Conservation (phyloP, 805 yeast species). For the Torulaspora maleeae region DNA sequence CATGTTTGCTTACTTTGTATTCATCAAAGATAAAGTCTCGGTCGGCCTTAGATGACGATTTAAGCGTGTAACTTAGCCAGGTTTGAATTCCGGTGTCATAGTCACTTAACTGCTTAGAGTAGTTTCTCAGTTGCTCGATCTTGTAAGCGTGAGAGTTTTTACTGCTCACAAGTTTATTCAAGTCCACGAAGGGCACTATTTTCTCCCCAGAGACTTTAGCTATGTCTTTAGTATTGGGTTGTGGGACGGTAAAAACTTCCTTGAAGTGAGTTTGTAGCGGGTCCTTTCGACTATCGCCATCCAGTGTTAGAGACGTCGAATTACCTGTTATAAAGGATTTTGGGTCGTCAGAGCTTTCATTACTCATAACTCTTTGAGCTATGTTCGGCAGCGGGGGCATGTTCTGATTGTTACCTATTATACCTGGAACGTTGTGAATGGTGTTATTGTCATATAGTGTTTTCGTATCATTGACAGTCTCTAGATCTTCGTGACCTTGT, state of each 20-base stretch:
- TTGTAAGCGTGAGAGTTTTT: conserved; percentile 23
- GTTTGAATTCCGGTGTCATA: conserved; percentile 54
- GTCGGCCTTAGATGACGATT: conserved; percentile 30
- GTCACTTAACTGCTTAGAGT: conserved; percentile 39
- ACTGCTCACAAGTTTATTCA: conserved; percentile 38
- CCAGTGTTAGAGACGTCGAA: conserved; percentile 9
- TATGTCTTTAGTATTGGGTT: conserved; percentile 19
- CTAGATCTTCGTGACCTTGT: conserved; percentile 26
- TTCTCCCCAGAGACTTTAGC: conserved; percentile 37
- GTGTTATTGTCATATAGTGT: conserved; percentile 37
- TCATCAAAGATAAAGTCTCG: conserved; percentile 34
- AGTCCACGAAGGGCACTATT: conserved; percentile 40
- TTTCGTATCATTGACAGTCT: conserved; percentile 34
- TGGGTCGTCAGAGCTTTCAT: conserved; percentile 14
- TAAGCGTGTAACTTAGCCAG: conserved; percentile 44
- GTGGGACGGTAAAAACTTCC: conserved; percentile 15
- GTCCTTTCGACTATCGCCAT: conserved; percentile 9
- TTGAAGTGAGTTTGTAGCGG: conserved; percentile 15
- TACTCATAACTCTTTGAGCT: conserved; percentile 3
- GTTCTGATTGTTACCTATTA: conserved; percentile 24
- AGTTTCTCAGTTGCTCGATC: conserved; percentile 21
- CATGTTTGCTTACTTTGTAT: conserved; percentile 46
- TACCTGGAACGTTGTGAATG: conserved; percentile 36
- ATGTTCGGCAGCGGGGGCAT: conserved; percentile 34
- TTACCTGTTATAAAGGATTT: conserved; percentile 8